These are phyloP conservation scores for Aspergillus homomorphus DNA, from an alignment of 495 filamentous ascomycete species.

Conservation along the genomic window DNA sequence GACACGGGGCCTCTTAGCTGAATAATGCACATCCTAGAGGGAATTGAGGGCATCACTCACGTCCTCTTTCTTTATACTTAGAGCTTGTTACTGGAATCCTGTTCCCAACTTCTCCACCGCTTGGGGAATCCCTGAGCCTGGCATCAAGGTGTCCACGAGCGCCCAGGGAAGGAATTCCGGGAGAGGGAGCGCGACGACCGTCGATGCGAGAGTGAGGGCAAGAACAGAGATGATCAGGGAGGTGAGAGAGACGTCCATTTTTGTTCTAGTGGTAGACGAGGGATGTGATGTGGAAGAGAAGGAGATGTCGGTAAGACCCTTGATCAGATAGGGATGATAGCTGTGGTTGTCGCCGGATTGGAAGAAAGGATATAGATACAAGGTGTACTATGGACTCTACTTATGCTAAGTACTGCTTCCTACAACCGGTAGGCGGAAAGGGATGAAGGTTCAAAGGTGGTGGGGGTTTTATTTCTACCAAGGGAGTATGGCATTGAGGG, in stretches of 20 bases:
- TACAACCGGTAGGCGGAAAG: not conserved
- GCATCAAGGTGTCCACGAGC: not conserved
- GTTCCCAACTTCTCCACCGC: not conserved
- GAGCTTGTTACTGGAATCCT: not conserved
- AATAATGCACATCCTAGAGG: no score
- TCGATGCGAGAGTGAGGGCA: not conserved
- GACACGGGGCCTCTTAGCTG: no score
- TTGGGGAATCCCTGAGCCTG: not conserved
- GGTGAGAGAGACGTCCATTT: not conserved
- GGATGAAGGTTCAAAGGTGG: not conserved
- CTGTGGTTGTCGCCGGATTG: not conserved
- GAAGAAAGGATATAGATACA: not conserved
- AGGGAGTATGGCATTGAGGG: not conserved
- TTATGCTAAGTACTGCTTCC: not conserved
- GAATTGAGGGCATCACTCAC: not conserved
- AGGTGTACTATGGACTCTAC: not conserved
- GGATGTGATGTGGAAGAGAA: no score
- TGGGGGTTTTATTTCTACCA: not conserved
- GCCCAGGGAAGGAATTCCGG: not conserved
- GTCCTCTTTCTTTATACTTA: not conserved
- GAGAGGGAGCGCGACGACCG: not conserved
- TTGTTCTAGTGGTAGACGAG: no score
- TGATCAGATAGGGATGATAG: no score
- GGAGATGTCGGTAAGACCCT: no score
- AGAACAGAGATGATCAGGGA: constrained; percentile 1